A percentile compares a stretch with the other conserved stretches of the same genome.
phyloP scores from a whole-genome alignment of 768 basidiomycete species.

The Trametes sanguinea region DNA sequence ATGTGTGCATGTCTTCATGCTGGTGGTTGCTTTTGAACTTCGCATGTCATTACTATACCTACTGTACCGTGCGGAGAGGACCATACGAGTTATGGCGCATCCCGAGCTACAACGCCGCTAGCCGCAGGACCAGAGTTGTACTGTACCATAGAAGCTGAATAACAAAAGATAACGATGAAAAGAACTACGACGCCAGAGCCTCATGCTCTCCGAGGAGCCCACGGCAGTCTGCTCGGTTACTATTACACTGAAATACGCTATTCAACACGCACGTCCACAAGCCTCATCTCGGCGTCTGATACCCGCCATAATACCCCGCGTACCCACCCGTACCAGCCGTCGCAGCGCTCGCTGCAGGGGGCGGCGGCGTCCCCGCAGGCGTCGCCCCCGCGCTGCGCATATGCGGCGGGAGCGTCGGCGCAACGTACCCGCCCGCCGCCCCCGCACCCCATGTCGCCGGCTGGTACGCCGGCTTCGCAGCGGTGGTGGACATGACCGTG shows the following conservation, averaged over 20 bases:
- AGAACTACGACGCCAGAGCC: too few relatives aligned
- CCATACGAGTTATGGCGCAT: too few relatives aligned
- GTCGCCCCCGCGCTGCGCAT: conserved; percentile 32
- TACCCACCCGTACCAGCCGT: not conserved
- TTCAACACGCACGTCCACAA: conserved; percentile 1
- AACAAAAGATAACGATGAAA: too few relatives aligned
- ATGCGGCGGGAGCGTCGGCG: conserved; percentile 46
- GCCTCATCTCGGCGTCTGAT: conserved; percentile 24
- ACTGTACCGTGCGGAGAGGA: too few relatives aligned
- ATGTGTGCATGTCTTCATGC: too few relatives aligned
- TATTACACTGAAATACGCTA: not conserved
- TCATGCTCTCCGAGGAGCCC: too few relatives aligned
- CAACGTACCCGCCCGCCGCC: conserved; percentile 25
- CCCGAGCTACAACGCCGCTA: too few relatives aligned
- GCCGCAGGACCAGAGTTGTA: too few relatives aligned
- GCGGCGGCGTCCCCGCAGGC: conserved; percentile 27
- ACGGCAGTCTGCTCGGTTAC: not conserved
- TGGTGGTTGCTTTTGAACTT: too few relatives aligned
- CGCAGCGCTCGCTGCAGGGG: conserved; percentile 18
- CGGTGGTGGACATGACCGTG: conserved; percentile 42
- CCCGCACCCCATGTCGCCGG: conserved; percentile 23
- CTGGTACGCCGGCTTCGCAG: conserved; percentile 25
- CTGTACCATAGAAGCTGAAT: too few relatives aligned
- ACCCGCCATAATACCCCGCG: conserved; percentile 29
- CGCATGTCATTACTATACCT: too few relatives aligned